phyloP scores from a whole-genome alignment of 2,329 filamentous ascomycete species.

The Xylariaceae sp. region DNA sequence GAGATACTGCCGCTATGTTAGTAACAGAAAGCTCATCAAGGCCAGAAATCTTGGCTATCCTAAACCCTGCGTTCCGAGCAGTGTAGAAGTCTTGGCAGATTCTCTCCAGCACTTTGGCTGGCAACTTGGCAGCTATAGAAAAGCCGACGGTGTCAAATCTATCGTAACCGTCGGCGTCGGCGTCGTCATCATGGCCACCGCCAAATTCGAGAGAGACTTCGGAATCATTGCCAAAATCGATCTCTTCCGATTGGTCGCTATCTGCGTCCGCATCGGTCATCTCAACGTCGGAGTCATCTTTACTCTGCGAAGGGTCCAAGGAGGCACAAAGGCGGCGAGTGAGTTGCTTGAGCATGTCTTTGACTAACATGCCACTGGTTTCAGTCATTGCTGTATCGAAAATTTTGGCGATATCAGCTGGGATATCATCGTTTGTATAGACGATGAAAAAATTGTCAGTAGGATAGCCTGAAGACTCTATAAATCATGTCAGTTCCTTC shows the following conservation, averaged over 20 bases:
- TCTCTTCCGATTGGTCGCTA: constrained; percentile 19
- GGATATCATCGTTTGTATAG: constrained; percentile 24
- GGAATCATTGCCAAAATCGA: constrained; percentile 22
- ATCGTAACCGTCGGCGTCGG: constrained; percentile 30
- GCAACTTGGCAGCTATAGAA: not conserved
- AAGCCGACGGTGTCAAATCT: constrained; percentile 20
- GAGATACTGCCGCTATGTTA: constrained; percentile 61
- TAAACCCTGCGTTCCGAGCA: constrained; percentile 64
- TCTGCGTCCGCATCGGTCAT: not conserved
- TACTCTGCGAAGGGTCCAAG: constrained; percentile 16
- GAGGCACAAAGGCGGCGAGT: constrained; percentile 27
- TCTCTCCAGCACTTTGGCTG: constrained; percentile 23
- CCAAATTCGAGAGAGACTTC: constrained; percentile 24
- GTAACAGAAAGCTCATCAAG: constrained; percentile 38
- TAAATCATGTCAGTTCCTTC: not conserved
- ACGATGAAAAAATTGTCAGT: constrained; percentile 21
- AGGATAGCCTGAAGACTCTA: constrained; percentile 23
- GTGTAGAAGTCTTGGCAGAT: constrained; percentile 58
- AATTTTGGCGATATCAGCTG: constrained; percentile 14
- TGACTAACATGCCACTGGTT: constrained; percentile 20
- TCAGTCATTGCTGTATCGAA: constrained; percentile 21
- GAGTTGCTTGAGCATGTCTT: constrained; percentile 25
- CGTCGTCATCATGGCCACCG: constrained; percentile 4
- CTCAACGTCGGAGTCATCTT: constrained; percentile 21
- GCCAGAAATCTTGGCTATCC: constrained; percentile 58